Evolutionary conservation across 306 rosid species (phyloP).

Genomic region (apple (Malus domestica)): ASM211411v1 NC_041801.1:35509001-35509500

Average conservation of each 20-base stretch:
- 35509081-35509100: background rate
- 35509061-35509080: no score
- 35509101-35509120: background rate
- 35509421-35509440: slow-evolving; percentile 18
- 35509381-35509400: background rate
- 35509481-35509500: slow-evolving; percentile 29
- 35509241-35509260: slow-evolving; percentile 20
- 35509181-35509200: background rate
- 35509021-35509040: no score
- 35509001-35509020: no score
- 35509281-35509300: slow-evolving; percentile 30
- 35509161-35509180: no score
- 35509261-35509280: slow-evolving; percentile 32
- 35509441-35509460: slow-evolving; percentile 22
- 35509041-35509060: background rate
- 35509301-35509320: slow-evolving; percentile 30
- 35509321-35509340: slow-evolving; percentile 23
- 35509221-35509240: background rate
- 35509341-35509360: slow-evolving; percentile 10
- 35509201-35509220: background rate
- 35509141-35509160: background rate
- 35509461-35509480: slow-evolving; percentile 31
- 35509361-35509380: slow-evolving; percentile 17
- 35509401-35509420: slow-evolving; percentile 1
- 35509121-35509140: background rate